Evolutionary conservation across 371 early-diverging fungal genomes (phyloP).

Genomic region (Mucor mucedo): DNA sequence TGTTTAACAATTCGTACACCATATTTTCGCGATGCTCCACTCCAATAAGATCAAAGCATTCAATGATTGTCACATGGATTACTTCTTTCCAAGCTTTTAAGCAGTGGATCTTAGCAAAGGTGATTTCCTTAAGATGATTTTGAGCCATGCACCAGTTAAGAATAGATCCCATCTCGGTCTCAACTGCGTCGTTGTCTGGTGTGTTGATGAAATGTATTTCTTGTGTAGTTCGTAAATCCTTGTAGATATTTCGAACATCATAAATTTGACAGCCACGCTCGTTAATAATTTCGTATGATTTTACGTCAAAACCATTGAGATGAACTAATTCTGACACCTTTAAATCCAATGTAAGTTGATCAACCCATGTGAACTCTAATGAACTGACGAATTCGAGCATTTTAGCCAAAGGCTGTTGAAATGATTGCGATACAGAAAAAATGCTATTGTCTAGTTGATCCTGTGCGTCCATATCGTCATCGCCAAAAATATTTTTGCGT

Average conservation of each 20-base stretch:
- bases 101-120: slow-evolving; percentile 64
- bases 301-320: slow-evolving; percentile 30
- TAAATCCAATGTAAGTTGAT: slow-evolving; percentile 34
- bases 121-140: slow-evolving; percentile 72
- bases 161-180: slow-evolving; percentile 59
- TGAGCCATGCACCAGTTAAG: slow-evolving; percentile 57
- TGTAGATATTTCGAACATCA: slow-evolving; percentile 70
- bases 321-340: slow-evolving; percentile 13
- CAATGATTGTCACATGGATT: slow-evolving; percentile 70
- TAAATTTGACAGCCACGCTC: slow-evolving; percentile 65
- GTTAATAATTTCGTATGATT: slow-evolving; percentile 44
- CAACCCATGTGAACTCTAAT: slow-evolving; percentile 60
- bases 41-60: slow-evolving; percentile 67
- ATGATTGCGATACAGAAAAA: slow-evolving; percentile 81
- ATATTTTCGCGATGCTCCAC: slow-evolving; percentile 64
- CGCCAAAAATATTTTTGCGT: slow-evolving; percentile 18
- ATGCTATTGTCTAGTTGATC: slow-evolving; percentile 66
- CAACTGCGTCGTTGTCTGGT: slow-evolving; percentile 21
- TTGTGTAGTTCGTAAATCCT: slow-evolving; percentile 24
- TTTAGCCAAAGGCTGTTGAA: slow-evolving; percentile 57
- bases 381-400: slow-evolving; percentile 63
- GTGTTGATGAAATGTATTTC: slow-evolving; percentile 13
- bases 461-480: slow-evolving; percentile 28
- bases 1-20: slow-evolving; percentile 64
- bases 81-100: slow-evolving; percentile 83